Percentiles rank a stretch among this genome's conserved stretches.
Conservation (phyloP, 192 early-diverging fungal species). For the Coemansia sp. region DNA sequence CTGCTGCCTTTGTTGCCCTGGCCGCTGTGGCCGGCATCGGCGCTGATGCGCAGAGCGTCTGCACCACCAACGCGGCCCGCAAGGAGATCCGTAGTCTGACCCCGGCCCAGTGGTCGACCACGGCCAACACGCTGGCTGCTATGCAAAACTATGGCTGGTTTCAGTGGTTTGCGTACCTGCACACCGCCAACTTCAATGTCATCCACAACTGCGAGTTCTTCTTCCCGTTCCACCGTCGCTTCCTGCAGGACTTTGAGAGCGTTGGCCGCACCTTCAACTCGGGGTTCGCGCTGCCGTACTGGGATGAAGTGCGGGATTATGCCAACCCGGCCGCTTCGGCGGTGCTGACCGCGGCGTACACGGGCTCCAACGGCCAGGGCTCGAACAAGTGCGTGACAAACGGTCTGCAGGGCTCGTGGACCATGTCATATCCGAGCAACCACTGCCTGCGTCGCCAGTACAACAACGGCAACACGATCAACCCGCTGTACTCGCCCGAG, state of each 20-base stretch:
- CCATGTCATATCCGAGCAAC: slow-evolving; percentile 20
- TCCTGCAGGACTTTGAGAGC: slow-evolving; percentile 48
- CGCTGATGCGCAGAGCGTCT: slow-evolving; percentile 24
- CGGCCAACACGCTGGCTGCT: slow-evolving; percentile 9
- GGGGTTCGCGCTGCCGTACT: slow-evolving; percentile 48
- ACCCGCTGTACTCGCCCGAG: slow-evolving; percentile 44
- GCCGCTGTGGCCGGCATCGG: slow-evolving; percentile 33
- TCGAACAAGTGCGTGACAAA: slow-evolving; percentile 23
- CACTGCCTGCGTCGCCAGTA: slow-evolving; percentile 50
- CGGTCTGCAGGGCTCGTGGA: slow-evolving; percentile 21
- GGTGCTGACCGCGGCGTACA: slow-evolving; percentile 26
- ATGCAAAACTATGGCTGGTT: slow-evolving; percentile 42
- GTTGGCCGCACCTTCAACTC: slow-evolving; percentile 29
- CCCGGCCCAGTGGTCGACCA: slow-evolving; percentile 24
- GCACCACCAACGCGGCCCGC: slow-evolving; percentile 22
- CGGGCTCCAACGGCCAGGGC: slow-evolving; percentile 43
- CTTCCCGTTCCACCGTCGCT: slow-evolving; percentile 53
- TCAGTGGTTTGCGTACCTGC: slow-evolving; percentile 37
- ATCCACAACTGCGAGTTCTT: slow-evolving; percentile 49
- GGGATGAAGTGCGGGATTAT: slow-evolving; percentile 52
- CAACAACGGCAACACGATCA: slow-evolving; percentile 42
- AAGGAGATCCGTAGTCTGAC: slow-evolving; percentile 50
- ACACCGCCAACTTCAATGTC: slow-evolving; percentile 22
- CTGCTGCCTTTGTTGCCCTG: slow-evolving; percentile 30
- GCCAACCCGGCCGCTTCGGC: slow-evolving; percentile 36